Percentiles rank a stretch among this genome's conserved stretches.
These are phyloP conservation scores for Acanthamoeba quina DNA, from an alignment of 208 protist genomes.

Conservation along the genomic window DNA sequence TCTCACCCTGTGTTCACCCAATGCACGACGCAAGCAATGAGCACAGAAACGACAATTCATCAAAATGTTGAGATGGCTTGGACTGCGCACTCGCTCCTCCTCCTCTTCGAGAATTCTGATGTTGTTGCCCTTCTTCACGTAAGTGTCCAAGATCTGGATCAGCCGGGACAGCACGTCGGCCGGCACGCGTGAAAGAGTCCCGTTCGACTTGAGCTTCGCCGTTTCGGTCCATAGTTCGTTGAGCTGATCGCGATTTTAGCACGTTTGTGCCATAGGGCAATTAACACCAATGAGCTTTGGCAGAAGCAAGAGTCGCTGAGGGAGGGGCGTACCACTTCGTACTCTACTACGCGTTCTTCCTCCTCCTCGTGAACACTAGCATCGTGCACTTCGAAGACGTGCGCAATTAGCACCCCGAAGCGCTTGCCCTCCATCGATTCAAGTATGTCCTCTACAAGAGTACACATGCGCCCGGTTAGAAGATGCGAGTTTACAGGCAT, in stretches of 20 bases:
- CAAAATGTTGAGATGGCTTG: not conserved
- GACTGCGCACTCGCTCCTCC: conserved; percentile 37
- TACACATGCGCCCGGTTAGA: not conserved
- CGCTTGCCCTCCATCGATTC: conserved; percentile 67
- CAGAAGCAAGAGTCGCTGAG: not conserved
- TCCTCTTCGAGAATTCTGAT: conserved; percentile 38
- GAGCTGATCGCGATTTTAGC: not conserved
- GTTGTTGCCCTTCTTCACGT: conserved; percentile 50
- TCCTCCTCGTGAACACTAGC: conserved; percentile 18
- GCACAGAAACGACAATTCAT: not conserved
- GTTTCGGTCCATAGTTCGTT: conserved; percentile 72
- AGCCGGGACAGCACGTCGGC: conserved; percentile 50
- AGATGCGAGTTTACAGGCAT: not conserved
- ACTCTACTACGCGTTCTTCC: not conserved
- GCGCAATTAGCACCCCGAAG: conserved; percentile 42
- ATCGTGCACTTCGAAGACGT: conserved; percentile 62
- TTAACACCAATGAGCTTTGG: not conserved
- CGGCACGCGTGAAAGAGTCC: conserved; percentile 41
- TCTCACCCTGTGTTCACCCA: not conserved
- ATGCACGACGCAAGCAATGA: not conserved
- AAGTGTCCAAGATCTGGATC: conserved; percentile 39
- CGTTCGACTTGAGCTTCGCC: conserved; percentile 65
- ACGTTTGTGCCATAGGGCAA: not conserved
- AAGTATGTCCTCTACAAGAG: conserved; percentile 53
- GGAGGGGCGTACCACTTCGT: conserved; percentile 29